Evolutionary conservation across 1,139 yeast genomes (phyloP).

Genomic region (Pichia sp.): DNA sequence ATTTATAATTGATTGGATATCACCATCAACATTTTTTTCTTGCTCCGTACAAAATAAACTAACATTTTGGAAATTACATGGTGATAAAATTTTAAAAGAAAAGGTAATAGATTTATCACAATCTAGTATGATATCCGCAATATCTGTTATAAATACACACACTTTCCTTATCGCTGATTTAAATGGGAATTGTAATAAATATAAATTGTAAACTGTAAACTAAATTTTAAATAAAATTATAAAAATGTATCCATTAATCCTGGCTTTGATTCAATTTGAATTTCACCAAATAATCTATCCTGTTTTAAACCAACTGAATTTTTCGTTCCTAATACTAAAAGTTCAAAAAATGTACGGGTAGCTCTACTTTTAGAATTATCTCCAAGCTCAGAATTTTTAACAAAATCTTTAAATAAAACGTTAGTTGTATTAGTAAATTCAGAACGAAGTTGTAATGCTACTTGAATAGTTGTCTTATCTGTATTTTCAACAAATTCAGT

Average conservation of each 20-base stretch:
- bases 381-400: slow-evolving; percentile 13
- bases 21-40: slow-evolving; percentile 1
- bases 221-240: slow-evolving; percentile 10
- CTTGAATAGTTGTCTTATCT: slow-evolving; percentile 47
- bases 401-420: slow-evolving; percentile 3
- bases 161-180: slow-evolving; percentile 16
- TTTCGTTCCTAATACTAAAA: slow-evolving; percentile 74
- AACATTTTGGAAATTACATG: slow-evolving; percentile 40
- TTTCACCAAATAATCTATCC: slow-evolving; percentile 53
- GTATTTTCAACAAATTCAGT: slow-evolving; percentile 13
- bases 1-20: slow-evolving; percentile 3
- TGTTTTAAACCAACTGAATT: slow-evolving; percentile 66
- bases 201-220: slow-evolving; percentile 2
- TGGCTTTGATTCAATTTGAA: slow-evolving; percentile 48
- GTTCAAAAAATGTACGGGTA: slow-evolving; percentile 71
- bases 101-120: background rate
- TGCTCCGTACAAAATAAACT: slow-evolving; percentile 25
- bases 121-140: background rate
- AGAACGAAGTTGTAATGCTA: slow-evolving; percentile 46
- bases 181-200: slow-evolving; percentile 9
- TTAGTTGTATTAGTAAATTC: background rate
- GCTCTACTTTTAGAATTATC: slow-evolving; percentile 33
- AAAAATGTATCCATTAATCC: slow-evolving; percentile 37
- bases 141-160: background rate
- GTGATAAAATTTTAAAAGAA: slow-evolving; percentile 2